Conservation (phyloP, 1,284 basidiomycete genomes). For the Grifola frondosa region DNA sequence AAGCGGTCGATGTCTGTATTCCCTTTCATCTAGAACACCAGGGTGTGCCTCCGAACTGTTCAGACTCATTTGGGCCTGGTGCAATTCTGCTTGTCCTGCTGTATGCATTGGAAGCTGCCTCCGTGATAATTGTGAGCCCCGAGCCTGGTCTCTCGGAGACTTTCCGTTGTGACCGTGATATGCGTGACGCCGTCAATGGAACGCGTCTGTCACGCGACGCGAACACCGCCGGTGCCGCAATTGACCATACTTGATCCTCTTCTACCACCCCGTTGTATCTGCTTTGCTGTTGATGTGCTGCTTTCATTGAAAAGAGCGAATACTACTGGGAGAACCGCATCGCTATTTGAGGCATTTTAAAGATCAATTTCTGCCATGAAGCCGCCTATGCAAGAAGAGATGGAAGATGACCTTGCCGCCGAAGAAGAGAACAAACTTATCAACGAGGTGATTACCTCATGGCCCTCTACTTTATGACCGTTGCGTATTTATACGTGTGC, state of each 20-base stretch:
- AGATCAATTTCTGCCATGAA: slow-evolving; percentile 42
- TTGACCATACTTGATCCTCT: slow-evolving; percentile 6
- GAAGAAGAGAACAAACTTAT: slow-evolving; percentile 90
- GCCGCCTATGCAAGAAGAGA: slow-evolving; percentile 63
- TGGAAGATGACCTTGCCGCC: slow-evolving; percentile 78
- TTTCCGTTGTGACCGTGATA: background rate
- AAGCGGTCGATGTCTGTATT: slow-evolving; percentile 18
- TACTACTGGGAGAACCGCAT: no score
- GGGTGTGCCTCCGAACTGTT: no score
- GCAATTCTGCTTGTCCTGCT: no score
- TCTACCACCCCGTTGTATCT: background rate
- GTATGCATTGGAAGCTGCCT: no score
- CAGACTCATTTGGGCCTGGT: no score
- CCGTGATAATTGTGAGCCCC: background rate
- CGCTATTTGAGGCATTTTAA: no score
- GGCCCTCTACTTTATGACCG: background rate
- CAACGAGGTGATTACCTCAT: slow-evolving; percentile 70
- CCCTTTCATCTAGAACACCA: slow-evolving; percentile 15
- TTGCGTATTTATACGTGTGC: background rate
- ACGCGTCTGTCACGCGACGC: slow-evolving; percentile 24
- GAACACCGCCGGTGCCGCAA: slow-evolving; percentile 9
- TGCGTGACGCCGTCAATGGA: slow-evolving; percentile 7
- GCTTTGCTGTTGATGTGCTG: no score
- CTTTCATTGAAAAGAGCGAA: no score
- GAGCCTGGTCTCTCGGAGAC: background rate